A percentile compares a stretch with the other conserved stretches of the same genome.
Conservation (phyloP, 352 stramenopile genomes). For the Peronospora belbahrii region DNA sequence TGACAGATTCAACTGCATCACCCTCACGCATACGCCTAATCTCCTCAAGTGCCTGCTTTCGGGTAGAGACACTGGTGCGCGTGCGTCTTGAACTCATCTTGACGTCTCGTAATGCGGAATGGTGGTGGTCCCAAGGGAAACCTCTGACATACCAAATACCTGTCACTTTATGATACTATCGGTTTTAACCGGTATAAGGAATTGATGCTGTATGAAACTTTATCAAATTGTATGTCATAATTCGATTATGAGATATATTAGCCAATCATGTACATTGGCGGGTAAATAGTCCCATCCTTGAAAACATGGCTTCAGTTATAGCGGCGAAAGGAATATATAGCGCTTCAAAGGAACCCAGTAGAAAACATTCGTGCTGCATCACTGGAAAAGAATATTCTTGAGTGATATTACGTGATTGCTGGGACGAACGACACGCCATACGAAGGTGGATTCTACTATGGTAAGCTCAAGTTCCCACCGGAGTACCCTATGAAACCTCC, state of each 20-base stretch:
- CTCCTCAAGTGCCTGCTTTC: conserved; percentile 60
- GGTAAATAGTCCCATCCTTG: conserved; percentile 1
- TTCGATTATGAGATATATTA: background rate
- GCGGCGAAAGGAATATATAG: conserved; percentile 88
- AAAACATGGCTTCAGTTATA: conserved; percentile 65
- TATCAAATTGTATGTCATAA: background rate
- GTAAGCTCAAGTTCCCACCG: conserved; percentile 88
- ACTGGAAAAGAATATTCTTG: conserved; percentile 90
- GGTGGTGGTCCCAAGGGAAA: conserved; percentile 15
- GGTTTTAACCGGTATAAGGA: background rate
- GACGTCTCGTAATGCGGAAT: conserved; percentile 14
- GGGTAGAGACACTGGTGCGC: conserved; percentile 30
- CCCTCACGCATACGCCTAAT: conserved; percentile 66
- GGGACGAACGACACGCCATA: conserved; percentile 66
- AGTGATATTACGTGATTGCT: conserved; percentile 94
- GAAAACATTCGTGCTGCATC: conserved; percentile 87
- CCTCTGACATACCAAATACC: conserved; percentile 4
- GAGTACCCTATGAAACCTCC: conserved; percentile 95
- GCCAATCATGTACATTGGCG: background rate
- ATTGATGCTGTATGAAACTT: background rate
- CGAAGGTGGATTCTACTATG: conserved; percentile 88
- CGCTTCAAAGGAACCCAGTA: conserved; percentile 85
- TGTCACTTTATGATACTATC: background rate
- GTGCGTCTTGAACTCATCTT: conserved; percentile 56
- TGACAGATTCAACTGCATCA: background rate